These are phyloP conservation scores for Penicillium sp. DNA, from an alignment of 2,329 filamentous ascomycete genomes.

Conservation along the genomic window DNA sequence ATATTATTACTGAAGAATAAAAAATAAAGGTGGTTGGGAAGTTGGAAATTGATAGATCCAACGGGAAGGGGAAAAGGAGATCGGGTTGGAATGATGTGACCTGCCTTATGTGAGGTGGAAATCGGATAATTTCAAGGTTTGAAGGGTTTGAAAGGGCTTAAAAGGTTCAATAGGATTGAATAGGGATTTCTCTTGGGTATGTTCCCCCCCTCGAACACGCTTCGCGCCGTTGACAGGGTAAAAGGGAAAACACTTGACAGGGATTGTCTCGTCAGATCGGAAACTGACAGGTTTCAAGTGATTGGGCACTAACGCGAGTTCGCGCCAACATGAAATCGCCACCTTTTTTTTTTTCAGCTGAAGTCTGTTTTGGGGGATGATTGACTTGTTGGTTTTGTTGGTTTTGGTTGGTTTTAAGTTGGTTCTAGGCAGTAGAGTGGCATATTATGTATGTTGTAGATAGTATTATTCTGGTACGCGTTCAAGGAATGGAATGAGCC, in stretches of 20 bases:
- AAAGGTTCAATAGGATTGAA: too few species aligned
- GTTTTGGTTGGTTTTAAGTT: background rate
- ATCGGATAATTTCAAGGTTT: constrained; percentile 2
- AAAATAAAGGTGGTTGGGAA: constrained; percentile 5
- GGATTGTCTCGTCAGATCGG: constrained; percentile 8
- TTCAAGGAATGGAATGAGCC: constrained; percentile 6
- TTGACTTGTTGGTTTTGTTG: background rate
- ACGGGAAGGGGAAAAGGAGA: background rate
- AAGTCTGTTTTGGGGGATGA: background rate
- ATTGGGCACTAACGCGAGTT: constrained; percentile 7
- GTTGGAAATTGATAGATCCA: constrained; percentile 13
- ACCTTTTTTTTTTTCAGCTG: background rate
- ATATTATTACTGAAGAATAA: constrained; percentile 1
- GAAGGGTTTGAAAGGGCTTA: too few species aligned
- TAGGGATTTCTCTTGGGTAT: constrained; percentile 2
- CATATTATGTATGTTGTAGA: background rate
- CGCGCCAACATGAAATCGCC: constrained; percentile 14
- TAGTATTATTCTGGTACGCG: background rate
- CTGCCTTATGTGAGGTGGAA: constrained; percentile 20
- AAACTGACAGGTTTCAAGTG: constrained; percentile 12
- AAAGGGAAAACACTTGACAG: background rate
- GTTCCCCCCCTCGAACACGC: constrained; percentile 16
- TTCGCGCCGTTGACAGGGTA: constrained; percentile 9
- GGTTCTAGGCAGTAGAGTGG: background rate
- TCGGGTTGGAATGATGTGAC: constrained; percentile 9